These are phyloP conservation scores for Cyberlindnera americana DNA, from an alignment of 805 yeast species.

Conservation along the genomic window DNA sequence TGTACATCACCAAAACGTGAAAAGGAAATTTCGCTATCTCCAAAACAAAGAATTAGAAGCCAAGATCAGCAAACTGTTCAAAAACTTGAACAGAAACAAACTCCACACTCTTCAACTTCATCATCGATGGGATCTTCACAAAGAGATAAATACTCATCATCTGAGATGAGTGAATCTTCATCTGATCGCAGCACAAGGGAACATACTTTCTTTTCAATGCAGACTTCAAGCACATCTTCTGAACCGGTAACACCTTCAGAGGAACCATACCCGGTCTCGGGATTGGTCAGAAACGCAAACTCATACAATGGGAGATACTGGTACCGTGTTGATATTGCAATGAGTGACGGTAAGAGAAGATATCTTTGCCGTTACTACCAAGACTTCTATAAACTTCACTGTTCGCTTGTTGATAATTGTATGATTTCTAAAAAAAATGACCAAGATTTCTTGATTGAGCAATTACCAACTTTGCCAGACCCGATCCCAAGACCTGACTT, in stretches of 20 bases:
- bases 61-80: conserved; percentile 23
- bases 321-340: conserved; percentile 44
- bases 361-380: conserved; percentile 47
- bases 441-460: conserved; percentile 8
- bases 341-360: conserved; percentile 34
- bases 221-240: conserved; percentile 1
- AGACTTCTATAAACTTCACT: conserved; percentile 47
- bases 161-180: conserved; percentile 4
- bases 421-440: conserved; percentile 9
- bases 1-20: background rate
- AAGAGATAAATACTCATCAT: conserved; percentile 8
- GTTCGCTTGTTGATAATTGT: conserved; percentile 29
- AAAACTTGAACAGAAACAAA: conserved; percentile 2
- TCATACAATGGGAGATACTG: conserved; percentile 43
- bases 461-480: conserved; percentile 43
- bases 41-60: conserved; percentile 5
- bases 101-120: conserved; percentile 2
- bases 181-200: conserved; percentile 5
- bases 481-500: conserved; percentile 41
- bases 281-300: conserved; percentile 38
- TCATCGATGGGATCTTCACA: conserved; percentile 3
- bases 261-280: conserved; percentile 30
- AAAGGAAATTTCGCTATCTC: background rate
- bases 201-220: conserved; percentile 5
- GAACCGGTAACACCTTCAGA: background rate